phyloP scores from a whole-genome alignment of 208 protist genomes.

The Trypanosoma mega region DNA sequence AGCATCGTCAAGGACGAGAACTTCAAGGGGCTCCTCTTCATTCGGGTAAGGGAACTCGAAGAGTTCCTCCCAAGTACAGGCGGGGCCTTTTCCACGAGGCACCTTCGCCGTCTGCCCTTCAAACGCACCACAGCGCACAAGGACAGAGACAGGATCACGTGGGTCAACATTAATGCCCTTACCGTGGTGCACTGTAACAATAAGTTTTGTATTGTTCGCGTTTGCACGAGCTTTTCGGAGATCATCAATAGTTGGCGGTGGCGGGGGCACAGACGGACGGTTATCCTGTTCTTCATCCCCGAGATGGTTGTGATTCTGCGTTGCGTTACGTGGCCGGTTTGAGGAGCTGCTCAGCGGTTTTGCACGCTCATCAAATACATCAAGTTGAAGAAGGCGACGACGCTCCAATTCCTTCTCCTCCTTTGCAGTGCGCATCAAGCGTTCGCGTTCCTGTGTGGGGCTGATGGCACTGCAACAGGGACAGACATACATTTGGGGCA shows the following conservation, averaged over 20 bases:
- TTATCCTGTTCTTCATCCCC: conserved; percentile 45
- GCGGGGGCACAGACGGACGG: conserved; percentile 45
- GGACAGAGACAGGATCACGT: conserved; percentile 68
- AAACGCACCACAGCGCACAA: conserved; percentile 87
- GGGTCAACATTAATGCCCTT: conserved; percentile 56
- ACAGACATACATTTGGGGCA: conserved; percentile 80
- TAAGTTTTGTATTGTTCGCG: conserved; percentile 55
- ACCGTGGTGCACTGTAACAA: conserved; percentile 88
- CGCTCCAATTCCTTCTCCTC: conserved; percentile 71
- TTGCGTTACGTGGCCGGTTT: conserved; percentile 38
- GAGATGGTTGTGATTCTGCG: conserved; percentile 28
- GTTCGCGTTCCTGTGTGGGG: conserved; percentile 55
- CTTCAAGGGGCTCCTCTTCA: conserved; percentile 70
- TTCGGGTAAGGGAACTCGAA: conserved; percentile 90
- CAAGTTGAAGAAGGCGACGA: conserved; percentile 74
- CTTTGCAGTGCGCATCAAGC: conserved; percentile 47
- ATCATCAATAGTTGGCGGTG: conserved; percentile 69
- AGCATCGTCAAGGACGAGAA: conserved; percentile 79
- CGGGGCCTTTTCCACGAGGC: conserved; percentile 55
- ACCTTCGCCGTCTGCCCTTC: conserved; percentile 87
- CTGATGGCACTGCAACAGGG: conserved; percentile 81
- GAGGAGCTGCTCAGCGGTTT: conserved; percentile 42
- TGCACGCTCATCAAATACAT: conserved; percentile 89
- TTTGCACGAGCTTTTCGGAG: conserved; percentile 37
- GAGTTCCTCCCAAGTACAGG: conserved; percentile 85